Evolutionary conservation across 2,329 filamentous ascomycete genomes (phyloP), one percentile per base, ranked within the genome.

Genomic region (Esteya vermicola): DNA sequence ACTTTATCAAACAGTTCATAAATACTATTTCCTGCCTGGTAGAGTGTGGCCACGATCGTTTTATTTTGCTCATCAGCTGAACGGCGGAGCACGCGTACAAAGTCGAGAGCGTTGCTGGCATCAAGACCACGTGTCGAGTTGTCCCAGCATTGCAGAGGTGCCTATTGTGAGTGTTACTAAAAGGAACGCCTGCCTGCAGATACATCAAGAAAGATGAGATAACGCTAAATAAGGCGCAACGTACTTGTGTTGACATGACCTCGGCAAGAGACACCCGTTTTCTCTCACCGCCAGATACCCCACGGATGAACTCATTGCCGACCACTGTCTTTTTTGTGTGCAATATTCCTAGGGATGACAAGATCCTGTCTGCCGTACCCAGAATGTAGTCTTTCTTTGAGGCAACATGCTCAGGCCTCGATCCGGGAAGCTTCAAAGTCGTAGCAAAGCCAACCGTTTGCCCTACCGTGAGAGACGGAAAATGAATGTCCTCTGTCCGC

Each of bases 221-320:
- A n/a, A n/a, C n/a, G n/a, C n/a, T n/a, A 33, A 20, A 33, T 4
- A 19, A 9, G 21, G 8, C n/a, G 21, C 10, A 7, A 13, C 35
- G 4, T 31, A 40, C 38, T 22, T 39, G 33, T 0, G 63, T 64
- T 7, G 70, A 67, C 43, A 81, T 72, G 8, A 78, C 78, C 56
- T 85, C 81, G 4, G 78, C 79, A 46, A 85, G 83, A 34, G 73
- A 79, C 4, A 86, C 81, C 54, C 82, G 75, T 58, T 86, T 85
- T 44, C 75, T 65, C 52, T 80, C 43, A 21, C 43, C 43, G 6
- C 43, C 43, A 1, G 35, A 39, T 2, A 80, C 67, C 9, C 61
- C 61, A 13, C 78, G 68, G 9, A 82, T 65, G 25, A 75, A 70
- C 44, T 79, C 77, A 45, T 82, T 75, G 2, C 80, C 80, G 23